These are phyloP conservation scores for Ceratobasidium sp. DNA, from an alignment of 1,284 basidiomycete species.

Conservation along the genomic window DNA sequence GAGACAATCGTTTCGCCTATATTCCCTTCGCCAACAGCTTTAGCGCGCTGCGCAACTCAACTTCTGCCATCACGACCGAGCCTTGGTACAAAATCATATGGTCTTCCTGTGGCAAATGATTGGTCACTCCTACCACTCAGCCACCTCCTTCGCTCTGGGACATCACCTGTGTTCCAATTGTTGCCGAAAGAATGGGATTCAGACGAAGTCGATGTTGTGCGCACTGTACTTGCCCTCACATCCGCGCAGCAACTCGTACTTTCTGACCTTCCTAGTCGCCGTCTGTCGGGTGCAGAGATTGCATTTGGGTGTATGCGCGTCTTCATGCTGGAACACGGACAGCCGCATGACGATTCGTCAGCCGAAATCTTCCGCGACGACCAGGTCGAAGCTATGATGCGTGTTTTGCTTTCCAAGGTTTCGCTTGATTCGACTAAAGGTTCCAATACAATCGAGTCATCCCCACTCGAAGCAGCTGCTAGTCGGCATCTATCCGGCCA, in stretches of 20 bases:
- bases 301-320: constrained; percentile 89
- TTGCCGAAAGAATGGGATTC: constrained; percentile 81
- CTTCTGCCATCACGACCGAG: constrained; percentile 36
- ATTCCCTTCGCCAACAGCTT: constrained; percentile 53
- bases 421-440: constrained; percentile 52
- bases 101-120: constrained; percentile 74
- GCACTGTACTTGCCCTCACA: constrained; percentile 70
- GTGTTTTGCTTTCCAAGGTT: constrained; percentile 67
- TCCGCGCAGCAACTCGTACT: constrained; percentile 55
- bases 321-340: constrained; percentile 89
- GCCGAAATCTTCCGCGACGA: constrained; percentile 78
- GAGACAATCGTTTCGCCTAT: constrained; percentile 48
- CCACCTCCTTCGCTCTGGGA: constrained; percentile 83
- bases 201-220: constrained; percentile 81
- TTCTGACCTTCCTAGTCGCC: constrained; percentile 59
- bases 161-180: constrained; percentile 73
- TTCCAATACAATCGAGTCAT: constrained; percentile 38
- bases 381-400: constrained; percentile 68
- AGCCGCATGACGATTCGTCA: constrained; percentile 56
- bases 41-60: constrained; percentile 38
- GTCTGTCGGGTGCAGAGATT: constrained; percentile 64
- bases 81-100: constrained; percentile 47
- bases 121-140: constrained; percentile 82
- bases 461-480: constrained; percentile 69
- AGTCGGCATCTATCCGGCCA: constrained; percentile 67